Conservation (phyloP, 192 early-diverging fungal genomes). For the Linnemannia schmuckeri region DNA sequence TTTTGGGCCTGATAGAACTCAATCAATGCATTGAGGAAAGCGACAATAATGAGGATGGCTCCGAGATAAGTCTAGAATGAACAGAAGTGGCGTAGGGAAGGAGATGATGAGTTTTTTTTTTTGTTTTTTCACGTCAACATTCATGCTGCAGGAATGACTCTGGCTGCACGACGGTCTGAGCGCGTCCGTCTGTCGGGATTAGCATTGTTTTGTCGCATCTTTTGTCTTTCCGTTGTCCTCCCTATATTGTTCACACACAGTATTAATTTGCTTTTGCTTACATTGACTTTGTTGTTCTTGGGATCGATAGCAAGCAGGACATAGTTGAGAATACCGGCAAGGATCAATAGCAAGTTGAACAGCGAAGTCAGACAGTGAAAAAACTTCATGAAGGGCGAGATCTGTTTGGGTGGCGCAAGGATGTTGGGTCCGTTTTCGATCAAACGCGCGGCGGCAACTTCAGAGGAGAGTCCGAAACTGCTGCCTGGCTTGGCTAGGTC, state of each 20-base stretch:
- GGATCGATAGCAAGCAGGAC: conserved; percentile 85
- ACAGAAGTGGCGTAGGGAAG: not conserved
- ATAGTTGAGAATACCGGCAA: conserved; percentile 85
- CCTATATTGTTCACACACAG: not conserved
- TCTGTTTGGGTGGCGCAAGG: conserved; percentile 88
- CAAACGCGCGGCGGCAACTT: conserved; percentile 73
- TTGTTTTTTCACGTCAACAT: not conserved
- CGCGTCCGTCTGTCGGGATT: not conserved
- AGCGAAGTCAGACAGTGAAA: conserved; percentile 79
- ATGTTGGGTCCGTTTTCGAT: conserved; percentile 83
- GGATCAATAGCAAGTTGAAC: conserved; percentile 91
- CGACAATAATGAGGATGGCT: conserved; percentile 90
- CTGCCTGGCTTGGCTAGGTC: conserved; percentile 72
- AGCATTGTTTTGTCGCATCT: not conserved
- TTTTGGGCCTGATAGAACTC: conserved; percentile 96
- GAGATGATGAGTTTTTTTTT: not conserved
- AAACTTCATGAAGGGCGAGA: conserved; percentile 80
- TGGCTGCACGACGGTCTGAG: not conserved
- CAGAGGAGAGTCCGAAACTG: conserved; percentile 77
- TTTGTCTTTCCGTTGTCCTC: not conserved
- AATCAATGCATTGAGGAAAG: conserved; percentile 90
- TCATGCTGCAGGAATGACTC: not conserved
- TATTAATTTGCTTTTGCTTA: conserved; percentile 44
- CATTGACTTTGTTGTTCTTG: conserved; percentile 80
- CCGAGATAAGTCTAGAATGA: conserved; percentile 83